Conservation (phyloP, 2,329 filamentous ascomycete genomes). For the Pseudogymnoascus sp. region DNA sequence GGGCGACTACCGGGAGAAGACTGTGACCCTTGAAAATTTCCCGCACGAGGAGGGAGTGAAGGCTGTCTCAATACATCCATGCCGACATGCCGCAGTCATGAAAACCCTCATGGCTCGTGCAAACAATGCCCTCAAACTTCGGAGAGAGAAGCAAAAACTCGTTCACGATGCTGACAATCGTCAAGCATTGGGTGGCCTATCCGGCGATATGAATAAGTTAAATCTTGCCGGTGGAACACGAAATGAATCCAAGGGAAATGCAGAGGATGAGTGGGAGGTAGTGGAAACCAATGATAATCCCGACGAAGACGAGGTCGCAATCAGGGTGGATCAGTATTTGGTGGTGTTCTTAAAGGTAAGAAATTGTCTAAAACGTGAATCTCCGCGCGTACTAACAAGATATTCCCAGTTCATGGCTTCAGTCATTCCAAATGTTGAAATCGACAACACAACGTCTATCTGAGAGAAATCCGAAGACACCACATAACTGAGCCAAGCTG, state of each 20-base stretch:
- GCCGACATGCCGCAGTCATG: conserved; percentile 97
- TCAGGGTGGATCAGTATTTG: conserved; percentile 77
- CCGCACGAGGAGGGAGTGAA: conserved; percentile 85
- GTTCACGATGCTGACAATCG: conserved; percentile 25
- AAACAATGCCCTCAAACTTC: conserved; percentile 83
- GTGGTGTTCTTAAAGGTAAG: conserved; percentile 74
- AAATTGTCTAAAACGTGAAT: not conserved
- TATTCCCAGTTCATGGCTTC: not conserved
- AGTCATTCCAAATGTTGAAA: not conserved
- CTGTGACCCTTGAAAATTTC: conserved; percentile 95
- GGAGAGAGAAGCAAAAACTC: conserved; percentile 68
- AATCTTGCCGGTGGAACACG: conserved; percentile 39
- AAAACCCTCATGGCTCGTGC: conserved; percentile 93
- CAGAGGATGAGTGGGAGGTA: conserved; percentile 58
- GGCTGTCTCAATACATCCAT: conserved; percentile 94
- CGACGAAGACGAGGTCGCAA: conserved; percentile 67
- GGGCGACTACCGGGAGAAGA: conserved; percentile 97
- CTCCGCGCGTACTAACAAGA: not conserved
- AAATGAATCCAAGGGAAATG: conserved; percentile 29
- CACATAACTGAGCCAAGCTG: not conserved
- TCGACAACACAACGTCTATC: not conserved
- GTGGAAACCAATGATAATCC: conserved; percentile 50
- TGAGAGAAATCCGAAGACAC: not conserved
- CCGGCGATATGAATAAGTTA: conserved; percentile 65
- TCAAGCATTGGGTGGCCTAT: conserved; percentile 60